Evolutionary conservation across 495 filamentous ascomycete species (phyloP), one percentile per base, ranked within the genome.

Genomic region (Talaromyces ruber): DNA sequence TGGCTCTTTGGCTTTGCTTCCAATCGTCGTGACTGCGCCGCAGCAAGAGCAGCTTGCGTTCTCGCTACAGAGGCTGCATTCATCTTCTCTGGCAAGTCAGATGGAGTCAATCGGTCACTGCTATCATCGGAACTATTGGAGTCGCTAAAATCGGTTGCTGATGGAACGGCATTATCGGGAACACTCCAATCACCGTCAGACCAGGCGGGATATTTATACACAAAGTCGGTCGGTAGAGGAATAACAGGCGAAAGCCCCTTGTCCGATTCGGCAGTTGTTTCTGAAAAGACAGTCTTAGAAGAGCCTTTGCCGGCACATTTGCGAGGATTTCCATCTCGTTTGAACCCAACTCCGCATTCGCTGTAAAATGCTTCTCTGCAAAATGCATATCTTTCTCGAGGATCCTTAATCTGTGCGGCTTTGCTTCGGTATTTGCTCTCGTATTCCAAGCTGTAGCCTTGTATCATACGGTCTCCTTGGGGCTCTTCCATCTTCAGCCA

Each of bases 251-350:
- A 87, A 32, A 88, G 74, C 8, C 86, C 86, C 52, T 83, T 82
- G 39, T 86, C 81, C 67, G 92, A 88, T 71, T 93, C 89, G 8
- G 82, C 79, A 14, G 84, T 77, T 68, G 88, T 84, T 66, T 92
- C 88, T 74, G 81, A 87, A 84, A 60, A 90, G 74, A 71, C 85
- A 72, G 73, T 82, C 79, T 81, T 86, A 62, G 59, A 77, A 66
- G 62, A 74, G 58, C 76, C 76, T 25, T 70, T 71, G 18, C 77
- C 77, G 4, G 70, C 68, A 45, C 76, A 70, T 56, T 76, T 79
- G 26, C 76, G 75, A 50, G 74, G 67, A 24, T 68, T 70, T 4
- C 77, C 76, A 64, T 80, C 77, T 2, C 75, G 74, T 56, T 78
- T 79, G 21, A 70, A 63, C 6, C 82, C 82, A 52, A 84, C 81